A percentile compares a stretch with the other conserved stretches of the same genome.
phyloP scores from a whole-genome alignment of 345 rosid genomes.

The Garcia nutans region DNA sequence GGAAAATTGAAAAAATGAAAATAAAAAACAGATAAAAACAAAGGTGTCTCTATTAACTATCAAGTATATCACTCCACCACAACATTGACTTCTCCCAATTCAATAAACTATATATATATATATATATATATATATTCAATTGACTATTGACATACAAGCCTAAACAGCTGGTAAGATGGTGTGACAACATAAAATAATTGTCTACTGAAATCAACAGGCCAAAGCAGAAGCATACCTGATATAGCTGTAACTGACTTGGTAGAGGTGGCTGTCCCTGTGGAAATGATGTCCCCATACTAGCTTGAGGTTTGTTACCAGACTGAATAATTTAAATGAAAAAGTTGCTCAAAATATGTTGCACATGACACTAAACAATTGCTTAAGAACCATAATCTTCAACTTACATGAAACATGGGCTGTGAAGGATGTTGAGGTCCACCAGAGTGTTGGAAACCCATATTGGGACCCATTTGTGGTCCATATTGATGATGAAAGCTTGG shows the following conservation, averaged over 20 bases:
- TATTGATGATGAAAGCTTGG: constrained; percentile 65
- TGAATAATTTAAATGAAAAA: constrained; percentile 35
- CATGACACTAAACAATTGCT: not conserved
- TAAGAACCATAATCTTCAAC: constrained; percentile 28
- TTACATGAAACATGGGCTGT: constrained; percentile 77
- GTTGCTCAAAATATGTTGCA: constrained; percentile 10
- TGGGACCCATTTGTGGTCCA: constrained; percentile 61
- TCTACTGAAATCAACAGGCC: not conserved
- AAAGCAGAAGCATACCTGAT: constrained; percentile 49
- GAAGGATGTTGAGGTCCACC: constrained; percentile 69
- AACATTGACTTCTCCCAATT: not conserved
- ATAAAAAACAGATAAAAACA: not conserved
- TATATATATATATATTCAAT: no score
- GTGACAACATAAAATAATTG: not conserved
- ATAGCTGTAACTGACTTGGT: constrained; percentile 52
- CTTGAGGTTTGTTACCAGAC: constrained; percentile 57
- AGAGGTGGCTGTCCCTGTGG: constrained; percentile 65
- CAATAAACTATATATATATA: not conserved
- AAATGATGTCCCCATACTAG: constrained; percentile 58
- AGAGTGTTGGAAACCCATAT: constrained; percentile 63
- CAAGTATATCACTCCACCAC: not conserved
- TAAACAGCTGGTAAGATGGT: not conserved
- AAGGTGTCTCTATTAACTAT: not conserved
- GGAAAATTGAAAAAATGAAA: no score
- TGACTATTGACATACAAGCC: not conserved